phyloP scores from a whole-genome alignment of 2,329 filamentous ascomycete genomes.

The Thermoascus crustaceus region DNA sequence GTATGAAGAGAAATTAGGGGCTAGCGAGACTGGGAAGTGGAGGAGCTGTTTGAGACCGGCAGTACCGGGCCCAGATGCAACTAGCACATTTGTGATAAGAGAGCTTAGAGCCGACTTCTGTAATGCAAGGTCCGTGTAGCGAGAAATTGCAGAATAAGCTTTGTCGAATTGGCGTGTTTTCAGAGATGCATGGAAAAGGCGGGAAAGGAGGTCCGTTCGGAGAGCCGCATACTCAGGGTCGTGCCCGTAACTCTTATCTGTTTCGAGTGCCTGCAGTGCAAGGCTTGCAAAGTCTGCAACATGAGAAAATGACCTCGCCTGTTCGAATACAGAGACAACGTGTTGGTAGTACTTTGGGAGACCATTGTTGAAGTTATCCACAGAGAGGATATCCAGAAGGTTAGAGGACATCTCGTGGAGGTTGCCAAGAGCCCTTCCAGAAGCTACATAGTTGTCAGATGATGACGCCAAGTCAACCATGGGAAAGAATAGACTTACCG shows the following conservation, averaged over 20 bases:
- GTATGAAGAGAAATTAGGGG: slow-evolving; percentile 61
- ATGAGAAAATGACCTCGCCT: slow-evolving; percentile 65
- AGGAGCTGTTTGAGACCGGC: slow-evolving; percentile 54
- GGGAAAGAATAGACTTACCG: slow-evolving; percentile 51
- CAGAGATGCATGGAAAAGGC: slow-evolving; percentile 74
- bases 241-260: slow-evolving; percentile 23
- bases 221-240: slow-evolving; percentile 33
- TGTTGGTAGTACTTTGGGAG: slow-evolving; percentile 81
- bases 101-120: slow-evolving; percentile 63
- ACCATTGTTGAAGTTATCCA: slow-evolving; percentile 59
- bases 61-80: slow-evolving; percentile 31
- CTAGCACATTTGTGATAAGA: slow-evolving; percentile 46
- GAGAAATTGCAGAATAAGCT: slow-evolving; percentile 69
- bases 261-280: slow-evolving; percentile 56
- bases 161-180: slow-evolving; percentile 71
- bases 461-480: not conserved
- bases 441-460: slow-evolving; percentile 25
- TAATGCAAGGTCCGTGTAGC: slow-evolving; percentile 63
- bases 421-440: slow-evolving; percentile 37
- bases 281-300: slow-evolving; percentile 76
- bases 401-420: slow-evolving; percentile 44
- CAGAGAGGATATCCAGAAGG: slow-evolving; percentile 69
- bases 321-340: slow-evolving; percentile 73
- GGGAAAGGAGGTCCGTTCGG: slow-evolving; percentile 66
- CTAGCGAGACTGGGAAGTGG: slow-evolving; percentile 57